Evolutionary conservation across 2,329 filamentous ascomycete species (phyloP), one percentile per base, ranked within the genome.

Genomic region (Aspergillus novofumigatus): DNA sequence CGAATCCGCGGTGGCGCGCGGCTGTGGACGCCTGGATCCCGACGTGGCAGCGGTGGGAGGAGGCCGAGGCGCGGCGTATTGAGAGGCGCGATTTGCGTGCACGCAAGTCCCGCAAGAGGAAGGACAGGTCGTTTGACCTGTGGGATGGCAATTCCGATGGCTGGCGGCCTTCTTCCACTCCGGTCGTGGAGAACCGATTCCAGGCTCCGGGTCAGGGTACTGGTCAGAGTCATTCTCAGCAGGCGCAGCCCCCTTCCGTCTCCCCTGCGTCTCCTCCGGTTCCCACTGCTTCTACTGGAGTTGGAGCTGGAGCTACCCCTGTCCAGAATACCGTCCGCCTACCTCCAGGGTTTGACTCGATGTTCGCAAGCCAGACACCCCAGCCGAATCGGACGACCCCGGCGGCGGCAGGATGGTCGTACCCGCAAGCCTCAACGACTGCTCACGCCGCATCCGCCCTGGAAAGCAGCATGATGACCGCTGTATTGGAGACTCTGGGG

Each of bases 1-100:
- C 72, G 51, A 73, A 75, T 57, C 70, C 69, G n/a, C 65, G 69
- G 28, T 75, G 73, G 73, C 69, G 72, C 48, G 68, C 64, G 8
- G 72, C 69, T 1, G 65, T 76, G 4, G 74, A 76, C 60, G 62
- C 67, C n/a, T 76, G 74, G 74, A 71, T 76, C 41, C 74, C 74
- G 3, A 73, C 71, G 11, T 76, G 74, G 74, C 67, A 68, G 59
- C 68, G 68, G 38, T 76, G 73, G 65, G 72, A 76, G 56, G 66
- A 72, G 29, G 65, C 73, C 0, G 74, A 76, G 60, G 69, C 69
- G 6, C 62, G 62, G 29, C 68, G 74, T 1, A 75, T 76, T 51
- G 67, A 71, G 59, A 71, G 69, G 44, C 66, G 74, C n/a, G 73
- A 76, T 54, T 69, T 68, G 35, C 65, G 69, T 28, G 69, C 11